phyloP scores from a whole-genome alignment of 176 grass and related monocot genomes.

The Avena insularis region DNA sequence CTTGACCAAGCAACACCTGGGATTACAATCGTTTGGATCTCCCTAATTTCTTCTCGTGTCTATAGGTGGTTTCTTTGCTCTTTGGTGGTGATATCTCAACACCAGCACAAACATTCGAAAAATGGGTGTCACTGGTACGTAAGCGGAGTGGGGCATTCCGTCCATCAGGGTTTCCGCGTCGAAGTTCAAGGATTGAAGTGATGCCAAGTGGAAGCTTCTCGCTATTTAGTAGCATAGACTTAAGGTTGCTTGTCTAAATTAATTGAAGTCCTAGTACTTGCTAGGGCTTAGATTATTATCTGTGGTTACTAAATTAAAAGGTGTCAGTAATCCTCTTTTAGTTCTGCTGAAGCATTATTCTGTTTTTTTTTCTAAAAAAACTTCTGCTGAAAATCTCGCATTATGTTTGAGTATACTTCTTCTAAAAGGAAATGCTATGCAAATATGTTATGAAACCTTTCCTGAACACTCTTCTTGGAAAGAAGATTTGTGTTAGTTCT shows the following conservation, averaged over 20 bases:
- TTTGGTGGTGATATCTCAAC: conserved; percentile 68
- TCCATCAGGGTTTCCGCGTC: conserved; percentile 78
- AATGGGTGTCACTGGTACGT: conserved; percentile 88
- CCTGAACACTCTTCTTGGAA: background rate
- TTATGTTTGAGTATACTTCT: conserved; percentile 2
- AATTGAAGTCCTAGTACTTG: conserved; percentile 13
- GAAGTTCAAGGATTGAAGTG: conserved; percentile 62
- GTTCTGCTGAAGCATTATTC: background rate
- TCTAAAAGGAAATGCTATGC: conserved; percentile 17
- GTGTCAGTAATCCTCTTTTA: background rate
- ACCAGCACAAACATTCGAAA: conserved; percentile 72
- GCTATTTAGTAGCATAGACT: conserved; percentile 50
- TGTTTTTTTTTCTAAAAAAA: background rate
- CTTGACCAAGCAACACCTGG: background rate
- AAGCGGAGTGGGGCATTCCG: conserved; percentile 66
- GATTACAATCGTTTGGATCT: background rate
- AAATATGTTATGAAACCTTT: conserved; percentile 24
- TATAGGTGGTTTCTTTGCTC: conserved; percentile 81
- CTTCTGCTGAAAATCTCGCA: conserved; percentile 25
- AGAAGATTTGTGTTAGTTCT: background rate
- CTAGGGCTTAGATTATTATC: conserved; percentile 13
- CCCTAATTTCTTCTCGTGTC: conserved; percentile 32
- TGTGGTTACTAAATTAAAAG: conserved; percentile 3
- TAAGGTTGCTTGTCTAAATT: conserved; percentile 54
- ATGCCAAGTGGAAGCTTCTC: conserved; percentile 75